Evolutionary conservation across 2,329 filamentous ascomycete genomes (phyloP).

Genomic region (Emericellopsis cladophorae): DNA sequence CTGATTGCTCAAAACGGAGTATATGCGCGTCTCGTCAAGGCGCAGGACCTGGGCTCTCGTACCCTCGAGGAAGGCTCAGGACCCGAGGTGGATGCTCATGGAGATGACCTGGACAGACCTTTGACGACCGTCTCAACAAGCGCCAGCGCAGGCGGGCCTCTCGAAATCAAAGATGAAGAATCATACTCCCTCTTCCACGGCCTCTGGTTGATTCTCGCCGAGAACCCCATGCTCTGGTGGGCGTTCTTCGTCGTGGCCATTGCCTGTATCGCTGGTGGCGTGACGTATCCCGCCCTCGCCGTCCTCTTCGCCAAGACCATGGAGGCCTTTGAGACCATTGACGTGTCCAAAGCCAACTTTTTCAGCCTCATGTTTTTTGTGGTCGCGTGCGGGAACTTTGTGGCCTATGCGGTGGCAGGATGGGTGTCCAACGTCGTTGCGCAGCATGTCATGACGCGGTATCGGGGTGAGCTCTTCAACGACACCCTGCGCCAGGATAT

Average conservation of each 20-base stretch:
- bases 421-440: constrained; percentile 22
- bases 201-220: constrained; percentile 14
- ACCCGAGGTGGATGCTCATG: constrained; percentile 5
- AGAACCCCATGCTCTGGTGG: constrained; percentile 15
- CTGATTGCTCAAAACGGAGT: constrained; percentile 46
- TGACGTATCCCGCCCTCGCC: constrained; percentile 25
- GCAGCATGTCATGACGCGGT: constrained; percentile 20
- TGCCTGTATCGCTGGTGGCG: constrained; percentile 15
- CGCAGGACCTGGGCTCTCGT: constrained; percentile 44
- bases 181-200: constrained; percentile 15
- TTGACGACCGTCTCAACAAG: constrained; percentile 8
- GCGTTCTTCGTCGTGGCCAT: constrained; percentile 8
- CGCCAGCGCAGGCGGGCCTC: constrained; percentile 4
- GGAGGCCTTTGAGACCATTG: constrained; percentile 19
- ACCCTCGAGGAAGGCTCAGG: constrained; percentile 1
- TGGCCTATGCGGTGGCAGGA: constrained; percentile 26
- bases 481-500: constrained; percentile 43
- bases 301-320: constrained; percentile 25
- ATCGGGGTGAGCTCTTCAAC: constrained; percentile 28
- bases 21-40: constrained; percentile 77
- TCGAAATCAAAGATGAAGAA: constrained; percentile 3
- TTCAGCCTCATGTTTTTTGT: constrained; percentile 45
- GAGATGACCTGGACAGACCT: constrained; percentile 2
- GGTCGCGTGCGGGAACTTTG: constrained; percentile 30
- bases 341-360: constrained; percentile 30